Evolutionary conservation across 2,329 filamentous ascomycete genomes (phyloP).

Genomic region (Penicillium sp.): DNA sequence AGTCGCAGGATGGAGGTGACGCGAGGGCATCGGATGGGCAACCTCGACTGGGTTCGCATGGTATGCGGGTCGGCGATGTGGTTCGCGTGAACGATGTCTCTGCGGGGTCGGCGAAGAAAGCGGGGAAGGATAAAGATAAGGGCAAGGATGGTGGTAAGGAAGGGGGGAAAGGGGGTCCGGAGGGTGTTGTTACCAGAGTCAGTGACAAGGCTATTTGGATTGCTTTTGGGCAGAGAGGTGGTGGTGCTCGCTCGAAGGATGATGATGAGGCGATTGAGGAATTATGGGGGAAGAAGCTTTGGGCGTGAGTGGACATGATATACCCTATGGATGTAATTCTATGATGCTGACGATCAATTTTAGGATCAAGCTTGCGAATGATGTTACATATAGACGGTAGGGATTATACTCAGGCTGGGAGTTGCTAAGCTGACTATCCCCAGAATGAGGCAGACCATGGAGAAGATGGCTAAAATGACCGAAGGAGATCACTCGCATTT

Average conservation of each 20-base stretch:
- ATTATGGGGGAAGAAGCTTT: conserved; percentile 63
- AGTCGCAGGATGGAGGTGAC: conserved; percentile 38
- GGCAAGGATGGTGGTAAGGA: conserved; percentile 41
- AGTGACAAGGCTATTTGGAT: conserved; percentile 52
- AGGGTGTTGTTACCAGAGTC: conserved; percentile 55
- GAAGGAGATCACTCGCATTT: conserved; percentile 63
- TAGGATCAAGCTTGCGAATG: conserved; percentile 70
- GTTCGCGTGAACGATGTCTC: conserved; percentile 51
- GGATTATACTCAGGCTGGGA: conserved; percentile 15
- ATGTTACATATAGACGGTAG: conserved; percentile 68
- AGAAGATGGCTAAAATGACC: conserved; percentile 60
- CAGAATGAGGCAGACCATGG: conserved; percentile 70
- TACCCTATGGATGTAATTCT: neutral
- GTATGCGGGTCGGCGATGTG: conserved; percentile 56
- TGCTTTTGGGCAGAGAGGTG: conserved; percentile 51
- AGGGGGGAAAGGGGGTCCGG: conserved; percentile 42
- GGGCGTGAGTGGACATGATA: conserved; percentile 60
- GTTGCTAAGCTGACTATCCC: conserved; percentile 15
- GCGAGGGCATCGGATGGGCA: conserved; percentile 47
- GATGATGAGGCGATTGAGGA: conserved; percentile 55
- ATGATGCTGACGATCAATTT: conserved; percentile 19
- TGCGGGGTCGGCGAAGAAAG: conserved; percentile 32
- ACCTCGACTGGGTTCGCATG: conserved; percentile 52
- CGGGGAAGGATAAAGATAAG: conserved; percentile 43
- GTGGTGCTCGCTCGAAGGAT: conserved; percentile 43